phyloP scores from a whole-genome alignment of 2,329 filamentous ascomycete species.

The Calonectria naviculata region DNA sequence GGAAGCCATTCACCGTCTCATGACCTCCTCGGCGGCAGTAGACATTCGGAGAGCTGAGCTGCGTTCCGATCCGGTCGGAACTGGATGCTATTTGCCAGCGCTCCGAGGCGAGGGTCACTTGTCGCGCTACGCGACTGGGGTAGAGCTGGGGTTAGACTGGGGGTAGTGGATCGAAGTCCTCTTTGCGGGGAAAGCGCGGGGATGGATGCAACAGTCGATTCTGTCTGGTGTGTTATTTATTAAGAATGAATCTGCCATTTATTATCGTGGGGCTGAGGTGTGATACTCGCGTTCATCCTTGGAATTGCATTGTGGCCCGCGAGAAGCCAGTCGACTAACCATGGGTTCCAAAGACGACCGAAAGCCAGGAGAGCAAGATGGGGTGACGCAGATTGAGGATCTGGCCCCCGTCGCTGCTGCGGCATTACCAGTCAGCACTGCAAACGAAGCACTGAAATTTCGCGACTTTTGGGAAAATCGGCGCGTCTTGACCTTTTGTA shows the following conservation, averaged over 20 bases:
- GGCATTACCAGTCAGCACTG: conserved; percentile 13
- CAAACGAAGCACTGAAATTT: conserved; percentile 20
- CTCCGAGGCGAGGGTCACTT: not conserved
- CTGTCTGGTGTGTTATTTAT: not conserved
- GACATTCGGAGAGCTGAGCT: not conserved
- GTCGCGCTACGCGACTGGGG: not conserved
- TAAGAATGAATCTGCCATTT: not conserved
- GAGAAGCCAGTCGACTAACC: too few species aligned
- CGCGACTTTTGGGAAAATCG: conserved; percentile 32
- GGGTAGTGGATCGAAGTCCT: not conserved
- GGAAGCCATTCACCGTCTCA: not conserved
- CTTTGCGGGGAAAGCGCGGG: conserved; percentile 1
- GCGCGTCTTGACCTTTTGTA: conserved; percentile 34
- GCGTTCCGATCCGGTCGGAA: conserved; percentile 6
- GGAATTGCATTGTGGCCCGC: too few species aligned
- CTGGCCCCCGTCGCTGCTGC: not conserved
- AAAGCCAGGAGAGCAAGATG: not conserved
- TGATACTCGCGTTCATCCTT: not conserved
- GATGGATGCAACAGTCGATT: not conserved
- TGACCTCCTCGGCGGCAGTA: not conserved
- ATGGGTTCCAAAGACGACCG: not conserved
- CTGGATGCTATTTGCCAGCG: not conserved
- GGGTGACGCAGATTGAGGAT: conserved; percentile 7
- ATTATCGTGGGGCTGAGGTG: too few species aligned
- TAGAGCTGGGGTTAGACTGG: not conserved